Percentiles rank a stretch among this genome's conserved stretches.
phyloP scores from a whole-genome alignment of 495 filamentous ascomycete species.

The Aspergillus asperescens region DNA sequence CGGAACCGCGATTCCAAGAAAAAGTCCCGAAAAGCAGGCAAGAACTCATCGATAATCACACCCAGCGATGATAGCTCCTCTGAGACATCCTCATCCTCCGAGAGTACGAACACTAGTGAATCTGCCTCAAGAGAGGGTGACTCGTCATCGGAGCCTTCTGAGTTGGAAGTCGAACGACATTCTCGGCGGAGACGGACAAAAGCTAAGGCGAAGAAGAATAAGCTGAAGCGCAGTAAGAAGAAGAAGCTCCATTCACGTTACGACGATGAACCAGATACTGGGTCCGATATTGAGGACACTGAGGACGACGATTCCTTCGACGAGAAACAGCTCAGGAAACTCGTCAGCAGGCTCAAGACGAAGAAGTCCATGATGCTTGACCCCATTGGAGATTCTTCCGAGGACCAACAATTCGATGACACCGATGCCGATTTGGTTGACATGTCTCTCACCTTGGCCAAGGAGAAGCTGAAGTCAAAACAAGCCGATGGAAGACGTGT shows the following conservation, averaged over 20 bases:
- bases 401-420: conserved; percentile 24
- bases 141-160: conserved; percentile 28
- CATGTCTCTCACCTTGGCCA: conserved; percentile 19
- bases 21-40: conserved; percentile 26
- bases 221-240: conserved; percentile 35
- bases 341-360: conserved; percentile 47
- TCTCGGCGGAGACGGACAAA: conserved; percentile 37
- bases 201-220: conserved; percentile 42
- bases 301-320: conserved; percentile 28
- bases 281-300: conserved; percentile 24
- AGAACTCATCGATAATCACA: conserved; percentile 24
- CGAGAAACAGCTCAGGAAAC: conserved; percentile 43
- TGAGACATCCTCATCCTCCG: conserved; percentile 18
- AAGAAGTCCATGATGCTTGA: conserved; percentile 33
- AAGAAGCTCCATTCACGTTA: conserved; percentile 39
- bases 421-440: conserved; percentile 18
- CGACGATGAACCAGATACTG: conserved; percentile 30
- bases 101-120: conserved; percentile 20
- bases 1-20: conserved; percentile 28
- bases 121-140: conserved; percentile 25
- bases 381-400: conserved; percentile 25
- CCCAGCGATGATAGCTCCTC: conserved; percentile 25
- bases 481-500: conserved; percentile 17
- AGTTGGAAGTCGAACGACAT: conserved; percentile 31
- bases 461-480: conserved; percentile 24